These are phyloP conservation scores for Mrakia blollopis DNA, from an alignment of 768 basidiomycete genomes.

Conservation along the genomic window DNA sequence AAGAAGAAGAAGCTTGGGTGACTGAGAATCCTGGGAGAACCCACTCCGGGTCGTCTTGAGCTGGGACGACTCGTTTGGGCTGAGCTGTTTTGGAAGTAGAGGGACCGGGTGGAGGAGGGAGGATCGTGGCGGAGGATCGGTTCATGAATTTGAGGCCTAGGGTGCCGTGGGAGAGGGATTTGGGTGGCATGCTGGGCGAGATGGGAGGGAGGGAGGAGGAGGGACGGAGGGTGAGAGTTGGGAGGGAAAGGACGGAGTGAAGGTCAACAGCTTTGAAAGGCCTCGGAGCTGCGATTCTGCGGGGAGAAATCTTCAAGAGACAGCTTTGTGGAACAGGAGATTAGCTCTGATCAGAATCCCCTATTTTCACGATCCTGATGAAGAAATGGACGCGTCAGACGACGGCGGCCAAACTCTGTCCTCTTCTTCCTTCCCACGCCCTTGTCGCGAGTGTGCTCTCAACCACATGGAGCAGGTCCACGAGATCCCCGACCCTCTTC, in stretches of 20 bases:
- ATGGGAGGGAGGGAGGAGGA: neutral
- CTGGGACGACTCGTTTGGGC: constrained; percentile 9
- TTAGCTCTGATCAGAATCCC: too few relatives aligned
- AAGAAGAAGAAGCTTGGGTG: neutral
- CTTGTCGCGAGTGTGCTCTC: too few relatives aligned
- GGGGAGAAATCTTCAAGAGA: too few relatives aligned
- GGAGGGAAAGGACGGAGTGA: neutral
- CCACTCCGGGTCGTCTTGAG: constrained; percentile 11
- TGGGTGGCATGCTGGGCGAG: constrained; percentile 7
- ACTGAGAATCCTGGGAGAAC: constrained; percentile 8
- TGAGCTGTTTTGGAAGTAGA: constrained; percentile 20
- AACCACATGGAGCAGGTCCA: too few relatives aligned
- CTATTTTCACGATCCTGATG: too few relatives aligned
- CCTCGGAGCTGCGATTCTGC: too few relatives aligned
- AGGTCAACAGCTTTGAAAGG: too few relatives aligned
- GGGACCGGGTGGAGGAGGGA: neutral
- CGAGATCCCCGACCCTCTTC: too few relatives aligned
- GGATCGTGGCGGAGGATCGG: neutral
- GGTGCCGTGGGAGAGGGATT: constrained; percentile 18
- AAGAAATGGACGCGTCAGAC: too few relatives aligned
- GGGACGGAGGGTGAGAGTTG: neutral
- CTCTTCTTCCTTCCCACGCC: too few relatives aligned
- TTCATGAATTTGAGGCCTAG: constrained; percentile 32
- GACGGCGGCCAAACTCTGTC: too few relatives aligned
- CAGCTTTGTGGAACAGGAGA: too few relatives aligned